Evolutionary conservation across 2,329 filamentous ascomycete species (phyloP), one percentile per base, ranked within the genome.

Genomic region (Penicillium sp.): DNA sequence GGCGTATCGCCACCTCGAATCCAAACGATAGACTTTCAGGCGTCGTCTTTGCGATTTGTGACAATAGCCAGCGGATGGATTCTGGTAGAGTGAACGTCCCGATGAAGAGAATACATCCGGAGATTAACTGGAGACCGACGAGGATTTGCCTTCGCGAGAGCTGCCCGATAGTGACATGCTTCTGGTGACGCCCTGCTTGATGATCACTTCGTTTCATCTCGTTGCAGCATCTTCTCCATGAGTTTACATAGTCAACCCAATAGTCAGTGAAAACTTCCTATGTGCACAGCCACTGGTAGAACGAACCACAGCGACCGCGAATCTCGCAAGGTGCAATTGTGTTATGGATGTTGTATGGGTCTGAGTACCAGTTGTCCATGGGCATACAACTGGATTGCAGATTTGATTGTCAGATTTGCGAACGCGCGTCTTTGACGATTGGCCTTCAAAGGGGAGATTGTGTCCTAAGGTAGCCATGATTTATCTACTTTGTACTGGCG

Each of bases 51-150:
- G 77, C 79, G 58, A 24, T 58, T 22, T 60, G 33, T 6, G 47
- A 49, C 54, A 60, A 43, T 5, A 87, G 78, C 85, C 85, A 88
- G 54, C 86, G 75, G 1, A 86, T 86, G 0, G 83, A 86, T 66
- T 89, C 86, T 0, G 86, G 86, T 1, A 87, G 74, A 61, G 86
- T 81, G 62, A 81, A 84, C 11, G 80, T 76, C 39, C 79, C 72
- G 44, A 78, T 43, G 43, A 82, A 76, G 41, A 86, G 81, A n/a
- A n/a, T n/a, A n/a, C n/a, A n/a, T n/a, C n/a, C n/a, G 27, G 80
- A 76, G 4, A 78, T 75, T 27, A 79, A 72, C 65, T 86, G 83
- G 2, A 84, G 71, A 64, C 84, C 77, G 7, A 86, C 80, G 0
- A 87, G 87, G 18, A 86, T 79, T 27, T 83, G 76, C 87, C 87